Percentiles rank a stretch among this genome's conserved stretches.
These are phyloP conservation scores for Triticum urartu DNA, from an alignment of 176 grass and related monocot genomes.

Conservation along the genomic window DNA sequence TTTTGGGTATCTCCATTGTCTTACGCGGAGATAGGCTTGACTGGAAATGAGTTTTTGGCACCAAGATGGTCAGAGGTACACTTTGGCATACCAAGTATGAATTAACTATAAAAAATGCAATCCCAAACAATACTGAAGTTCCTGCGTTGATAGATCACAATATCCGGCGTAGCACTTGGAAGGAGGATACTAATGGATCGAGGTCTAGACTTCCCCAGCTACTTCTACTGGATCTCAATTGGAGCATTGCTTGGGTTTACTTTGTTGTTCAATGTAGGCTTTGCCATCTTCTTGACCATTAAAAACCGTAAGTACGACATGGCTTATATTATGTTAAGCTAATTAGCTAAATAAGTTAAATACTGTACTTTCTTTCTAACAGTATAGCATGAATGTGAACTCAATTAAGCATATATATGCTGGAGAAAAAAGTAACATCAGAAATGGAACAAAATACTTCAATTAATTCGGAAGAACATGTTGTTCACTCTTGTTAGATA, in stretches of 20 bases:
- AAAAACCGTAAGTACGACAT: slow-evolving; percentile 46
- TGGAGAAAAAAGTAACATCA: neutral
- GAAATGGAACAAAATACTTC: neutral
- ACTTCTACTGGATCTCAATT: slow-evolving; percentile 83
- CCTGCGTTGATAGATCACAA: slow-evolving; percentile 19
- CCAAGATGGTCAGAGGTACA: slow-evolving; percentile 82
- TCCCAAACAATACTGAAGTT: neutral
- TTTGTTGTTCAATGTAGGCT: slow-evolving; percentile 63
- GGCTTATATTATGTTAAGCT: neutral
- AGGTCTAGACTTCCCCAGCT: slow-evolving; percentile 57
- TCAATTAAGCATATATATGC: neutral
- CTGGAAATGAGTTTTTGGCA: slow-evolving; percentile 83
- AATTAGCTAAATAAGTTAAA: neutral
- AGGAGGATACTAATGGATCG: slow-evolving; percentile 47
- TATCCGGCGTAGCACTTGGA: slow-evolving; percentile 48
- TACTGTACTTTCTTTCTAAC: neutral
- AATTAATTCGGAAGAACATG: neutral
- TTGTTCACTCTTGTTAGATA: neutral
- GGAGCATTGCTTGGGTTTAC: slow-evolving; percentile 63
- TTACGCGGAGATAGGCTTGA: slow-evolving; percentile 72
- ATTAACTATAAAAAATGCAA: neutral
- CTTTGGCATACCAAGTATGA: neutral
- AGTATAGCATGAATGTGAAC: neutral
- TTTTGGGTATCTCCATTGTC: slow-evolving; percentile 87
- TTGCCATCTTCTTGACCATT: slow-evolving; percentile 57